Evolutionary conservation across 768 basidiomycete species (phyloP).

Genomic region (Lentinula sp.): DNA sequence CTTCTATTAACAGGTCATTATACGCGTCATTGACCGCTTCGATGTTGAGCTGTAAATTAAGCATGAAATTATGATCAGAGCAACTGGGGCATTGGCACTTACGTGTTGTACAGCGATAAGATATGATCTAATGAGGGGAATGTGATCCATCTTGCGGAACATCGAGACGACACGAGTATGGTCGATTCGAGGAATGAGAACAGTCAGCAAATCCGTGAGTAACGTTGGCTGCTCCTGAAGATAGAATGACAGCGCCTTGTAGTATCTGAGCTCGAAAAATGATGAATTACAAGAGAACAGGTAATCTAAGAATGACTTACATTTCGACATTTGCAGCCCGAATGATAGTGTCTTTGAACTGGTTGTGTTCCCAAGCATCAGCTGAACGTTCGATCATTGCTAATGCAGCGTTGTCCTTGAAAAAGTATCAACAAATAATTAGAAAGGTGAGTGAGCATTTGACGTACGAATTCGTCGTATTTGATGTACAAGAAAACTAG

Average conservation of each 20-base stretch:
- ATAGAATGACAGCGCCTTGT: conserved; percentile 93
- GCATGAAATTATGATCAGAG: background rate
- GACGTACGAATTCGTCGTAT: conserved; percentile 86
- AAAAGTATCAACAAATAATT: background rate
- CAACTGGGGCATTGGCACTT: background rate
- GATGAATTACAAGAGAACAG: background rate
- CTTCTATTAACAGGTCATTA: conserved; percentile 96
- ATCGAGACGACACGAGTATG: conserved; percentile 93
- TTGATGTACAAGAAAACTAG: conserved; percentile 98
- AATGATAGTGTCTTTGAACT: conserved; percentile 98
- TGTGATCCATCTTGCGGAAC: conserved; percentile 93
- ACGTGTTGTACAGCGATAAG: conserved; percentile 96
- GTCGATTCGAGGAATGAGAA: conserved; percentile 90
- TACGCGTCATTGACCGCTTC: conserved; percentile 98
- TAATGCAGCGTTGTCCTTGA: conserved; percentile 89
- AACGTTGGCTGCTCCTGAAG: conserved; percentile 90
- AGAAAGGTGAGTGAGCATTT: background rate
- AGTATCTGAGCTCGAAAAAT: conserved; percentile 53
- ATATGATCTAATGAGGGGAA: conserved; percentile 93
- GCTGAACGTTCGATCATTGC: conserved; percentile 98
- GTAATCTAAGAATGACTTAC: conserved; percentile 31
- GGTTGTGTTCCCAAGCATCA: conserved; percentile 99
- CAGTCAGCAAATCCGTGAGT: conserved; percentile 88
- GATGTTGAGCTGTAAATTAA: conserved; percentile 72
- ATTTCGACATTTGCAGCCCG: conserved; percentile 98